These are phyloP conservation scores for Penicillium rolfsii DNA, from an alignment of 2,329 filamentous ascomycete species.

Conservation along the genomic window DNA sequence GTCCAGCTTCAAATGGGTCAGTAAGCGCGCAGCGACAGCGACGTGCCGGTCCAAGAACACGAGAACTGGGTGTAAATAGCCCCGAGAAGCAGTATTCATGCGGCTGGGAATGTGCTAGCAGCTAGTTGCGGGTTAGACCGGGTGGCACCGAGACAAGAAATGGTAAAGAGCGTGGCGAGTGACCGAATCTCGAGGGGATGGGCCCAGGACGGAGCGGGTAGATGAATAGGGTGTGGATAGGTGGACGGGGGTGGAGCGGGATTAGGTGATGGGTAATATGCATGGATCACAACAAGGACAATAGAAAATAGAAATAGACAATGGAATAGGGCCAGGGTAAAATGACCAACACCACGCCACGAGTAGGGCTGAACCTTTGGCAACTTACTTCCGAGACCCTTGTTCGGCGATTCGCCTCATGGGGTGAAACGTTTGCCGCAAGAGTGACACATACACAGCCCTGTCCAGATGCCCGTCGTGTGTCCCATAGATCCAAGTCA, in stretches of 20 bases:
- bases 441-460: slow-evolving; percentile 32
- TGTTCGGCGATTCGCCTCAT: slow-evolving; percentile 32
- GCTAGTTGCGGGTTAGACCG: slow-evolving; percentile 26
- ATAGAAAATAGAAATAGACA: neutral
- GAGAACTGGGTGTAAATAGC: neutral
- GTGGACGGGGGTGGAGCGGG: neutral
- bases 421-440: slow-evolving; percentile 32
- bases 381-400: slow-evolving; percentile 23
- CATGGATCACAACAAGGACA: neutral
- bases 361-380: slow-evolving; percentile 27
- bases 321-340: neutral
- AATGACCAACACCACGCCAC: slow-evolving; percentile 1
- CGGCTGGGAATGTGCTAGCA: slow-evolving; percentile 18
- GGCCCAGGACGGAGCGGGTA: neutral
- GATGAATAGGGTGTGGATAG: slow-evolving; percentile 1
- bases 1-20: slow-evolving; percentile 26
- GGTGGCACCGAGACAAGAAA: slow-evolving; percentile 10
- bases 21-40: slow-evolving; percentile 13
- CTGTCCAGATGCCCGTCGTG: slow-evolving; percentile 23
- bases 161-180: neutral
- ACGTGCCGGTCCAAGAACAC: slow-evolving; percentile 8
- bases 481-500: slow-evolving; percentile 32
- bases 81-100: slow-evolving; percentile 13
- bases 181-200: slow-evolving; percentile 9
- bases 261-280: neutral